Percentiles rank a stretch among this genome's conserved stretches.
Evolutionary conservation across 192 early-diverging fungal species (phyloP).

Genomic region (Globomyces pollinis-pini): DNA sequence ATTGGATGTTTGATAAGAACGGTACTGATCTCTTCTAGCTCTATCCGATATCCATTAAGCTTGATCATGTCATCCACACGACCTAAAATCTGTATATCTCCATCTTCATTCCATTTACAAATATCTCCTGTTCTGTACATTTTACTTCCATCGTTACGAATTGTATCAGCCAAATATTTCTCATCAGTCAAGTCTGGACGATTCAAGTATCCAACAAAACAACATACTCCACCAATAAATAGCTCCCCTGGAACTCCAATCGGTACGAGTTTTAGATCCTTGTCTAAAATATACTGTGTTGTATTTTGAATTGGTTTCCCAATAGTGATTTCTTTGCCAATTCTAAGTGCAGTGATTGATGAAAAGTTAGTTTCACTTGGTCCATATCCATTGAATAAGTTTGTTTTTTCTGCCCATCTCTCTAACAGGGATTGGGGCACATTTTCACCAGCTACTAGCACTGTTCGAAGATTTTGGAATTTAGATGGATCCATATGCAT

Average conservation of each 20-base stretch:
- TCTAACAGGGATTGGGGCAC: constrained; percentile 4
- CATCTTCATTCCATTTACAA: constrained; percentile 10
- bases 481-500: constrained; percentile 15
- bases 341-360: background rate
- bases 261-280: constrained; percentile 17
- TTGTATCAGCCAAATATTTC: constrained; percentile 23
- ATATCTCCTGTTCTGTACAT: constrained; percentile 25
- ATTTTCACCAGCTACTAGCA: constrained; percentile 19
- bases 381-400: constrained; percentile 20
- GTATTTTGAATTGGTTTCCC: constrained; percentile 24
- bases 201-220: constrained; percentile 36
- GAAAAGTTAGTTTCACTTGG: constrained; percentile 1
- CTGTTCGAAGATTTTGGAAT: constrained; percentile 18
- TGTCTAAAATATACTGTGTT: constrained; percentile 24
- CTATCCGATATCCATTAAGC: constrained; percentile 25
- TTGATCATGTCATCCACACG: constrained; percentile 34
- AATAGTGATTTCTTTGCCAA: constrained; percentile 6
- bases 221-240: constrained; percentile 29
- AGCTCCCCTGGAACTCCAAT: constrained; percentile 34
- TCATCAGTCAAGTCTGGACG: constrained; percentile 21
- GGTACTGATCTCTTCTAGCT: constrained; percentile 22
- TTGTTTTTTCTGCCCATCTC: constrained; percentile 7
- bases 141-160: constrained; percentile 12
- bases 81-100: constrained; percentile 16
- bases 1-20: constrained; percentile 9